Conservation (phyloP, 1,139 yeast genomes). For the Diutina scorzettiae region DNA sequence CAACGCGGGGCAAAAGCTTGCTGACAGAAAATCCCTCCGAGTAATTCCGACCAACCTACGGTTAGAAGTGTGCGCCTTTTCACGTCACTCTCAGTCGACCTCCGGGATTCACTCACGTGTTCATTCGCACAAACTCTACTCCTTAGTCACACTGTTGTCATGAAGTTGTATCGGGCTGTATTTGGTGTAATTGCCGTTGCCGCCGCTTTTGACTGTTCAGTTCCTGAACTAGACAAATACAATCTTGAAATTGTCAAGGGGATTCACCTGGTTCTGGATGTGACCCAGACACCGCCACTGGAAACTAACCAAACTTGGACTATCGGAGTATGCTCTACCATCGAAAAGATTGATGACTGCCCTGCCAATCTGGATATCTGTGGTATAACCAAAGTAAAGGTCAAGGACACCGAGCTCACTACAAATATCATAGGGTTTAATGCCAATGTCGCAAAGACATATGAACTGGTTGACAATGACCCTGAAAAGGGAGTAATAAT, state of each 20-base stretch:
- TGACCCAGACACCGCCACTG: constrained; percentile 68
- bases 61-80: no score
- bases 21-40: no score
- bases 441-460: constrained; percentile 25
- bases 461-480: constrained; percentile 13
- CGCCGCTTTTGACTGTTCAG: constrained; percentile 33
- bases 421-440: constrained; percentile 45
- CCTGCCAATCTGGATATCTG: constrained; percentile 61
- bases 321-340: not conserved
- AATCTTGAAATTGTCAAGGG: constrained; percentile 40
- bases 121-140: no score
- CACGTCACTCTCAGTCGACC: no score
- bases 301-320: constrained; percentile 52
- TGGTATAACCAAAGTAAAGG: constrained; percentile 42
- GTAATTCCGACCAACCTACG: no score
- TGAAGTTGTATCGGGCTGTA: no score
- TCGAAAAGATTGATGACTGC: constrained; percentile 26
- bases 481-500: constrained; percentile 33
- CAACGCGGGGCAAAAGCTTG: no score
- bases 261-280: constrained; percentile 23
- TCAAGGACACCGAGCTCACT: constrained; percentile 30
- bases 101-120: no score
- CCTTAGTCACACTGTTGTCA: no score
- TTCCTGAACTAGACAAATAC: constrained; percentile 25
- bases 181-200: no score